Percentiles rank a stretch among this genome's conserved stretches.
phyloP scores from a whole-genome alignment of 495 filamentous ascomycete genomes.

The Xylaria nigripes region DNA sequence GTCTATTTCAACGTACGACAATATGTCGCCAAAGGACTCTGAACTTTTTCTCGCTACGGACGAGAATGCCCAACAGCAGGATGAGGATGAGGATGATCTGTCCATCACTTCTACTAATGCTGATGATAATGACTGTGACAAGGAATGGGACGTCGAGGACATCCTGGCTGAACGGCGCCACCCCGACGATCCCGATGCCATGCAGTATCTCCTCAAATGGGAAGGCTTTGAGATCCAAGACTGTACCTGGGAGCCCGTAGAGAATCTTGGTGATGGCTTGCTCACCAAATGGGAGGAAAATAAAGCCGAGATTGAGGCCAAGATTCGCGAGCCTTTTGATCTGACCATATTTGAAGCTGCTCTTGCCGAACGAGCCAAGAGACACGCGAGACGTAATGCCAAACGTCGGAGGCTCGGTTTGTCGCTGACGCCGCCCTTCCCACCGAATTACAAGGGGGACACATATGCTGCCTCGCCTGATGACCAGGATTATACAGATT shows the following conservation, averaged over 20 bases:
- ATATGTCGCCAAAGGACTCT: neutral
- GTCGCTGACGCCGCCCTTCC: constrained; percentile 16
- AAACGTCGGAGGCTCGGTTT: constrained; percentile 36
- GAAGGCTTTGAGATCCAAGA: constrained; percentile 49
- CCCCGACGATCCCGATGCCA: constrained; percentile 25
- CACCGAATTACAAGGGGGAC: neutral
- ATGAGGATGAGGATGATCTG: constrained; percentile 46
- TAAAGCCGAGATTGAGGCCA: constrained; percentile 36
- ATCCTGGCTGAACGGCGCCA: constrained; percentile 42
- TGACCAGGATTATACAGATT: neutral
- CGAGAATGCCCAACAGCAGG: neutral
- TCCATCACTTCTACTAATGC: constrained; percentile 54
- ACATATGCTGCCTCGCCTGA: neutral
- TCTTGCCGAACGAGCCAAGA: constrained; percentile 18
- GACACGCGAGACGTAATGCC: constrained; percentile 41
- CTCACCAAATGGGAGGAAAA: constrained; percentile 47
- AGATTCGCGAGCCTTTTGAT: constrained; percentile 40
- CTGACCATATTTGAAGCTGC: constrained; percentile 37
- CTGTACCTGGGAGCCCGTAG: constrained; percentile 57
- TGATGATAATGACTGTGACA: constrained; percentile 39
- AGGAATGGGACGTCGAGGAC: constrained; percentile 39
- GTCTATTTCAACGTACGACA: neutral
- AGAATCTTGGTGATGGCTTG: constrained; percentile 43
- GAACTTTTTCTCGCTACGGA: neutral
- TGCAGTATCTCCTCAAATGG: constrained; percentile 60